Evolutionary conservation across 495 filamentous ascomycete species (phyloP).

Genomic region (Hyaloscypha variabilis): DNA sequence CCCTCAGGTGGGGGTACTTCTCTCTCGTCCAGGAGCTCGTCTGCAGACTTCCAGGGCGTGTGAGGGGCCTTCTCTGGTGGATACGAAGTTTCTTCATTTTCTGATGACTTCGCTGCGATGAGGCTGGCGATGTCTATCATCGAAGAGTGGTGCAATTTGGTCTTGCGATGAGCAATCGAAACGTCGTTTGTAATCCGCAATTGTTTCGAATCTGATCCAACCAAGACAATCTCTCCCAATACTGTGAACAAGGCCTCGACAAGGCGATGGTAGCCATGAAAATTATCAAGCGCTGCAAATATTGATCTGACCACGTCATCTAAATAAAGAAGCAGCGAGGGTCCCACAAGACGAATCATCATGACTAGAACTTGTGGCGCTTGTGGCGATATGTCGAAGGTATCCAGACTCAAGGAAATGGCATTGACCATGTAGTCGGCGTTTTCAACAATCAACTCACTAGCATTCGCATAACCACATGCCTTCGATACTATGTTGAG

Average conservation of each 20-base stretch:
- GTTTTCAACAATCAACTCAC: constrained; percentile 84
- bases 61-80: constrained; percentile 37
- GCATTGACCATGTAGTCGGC: constrained; percentile 97
- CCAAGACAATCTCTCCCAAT: constrained; percentile 77
- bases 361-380: constrained; percentile 89
- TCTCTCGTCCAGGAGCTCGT: constrained; percentile 33
- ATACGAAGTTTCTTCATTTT: constrained; percentile 35
- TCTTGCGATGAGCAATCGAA: constrained; percentile 40
- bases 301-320: constrained; percentile 90
- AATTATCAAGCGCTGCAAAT: constrained; percentile 87
- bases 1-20: constrained; percentile 21
- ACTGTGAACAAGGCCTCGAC: constrained; percentile 86
- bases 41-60: constrained; percentile 34
- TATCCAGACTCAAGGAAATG: constrained; percentile 84
- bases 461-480: constrained; percentile 75
- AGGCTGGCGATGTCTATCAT: constrained; percentile 35
- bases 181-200: constrained; percentile 45
- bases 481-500: constrained; percentile 76
- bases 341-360: constrained; percentile 89
- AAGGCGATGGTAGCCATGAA: constrained; percentile 88
- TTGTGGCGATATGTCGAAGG: constrained; percentile 87
- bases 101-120: constrained; percentile 41
- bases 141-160: constrained; percentile 7
- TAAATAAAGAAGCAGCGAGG: constrained; percentile 79
- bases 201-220: constrained; percentile 68